Evolutionary conservation across 495 filamentous ascomycete genomes (phyloP).

Genomic region (Podospora pseudopauciseta): DNA sequence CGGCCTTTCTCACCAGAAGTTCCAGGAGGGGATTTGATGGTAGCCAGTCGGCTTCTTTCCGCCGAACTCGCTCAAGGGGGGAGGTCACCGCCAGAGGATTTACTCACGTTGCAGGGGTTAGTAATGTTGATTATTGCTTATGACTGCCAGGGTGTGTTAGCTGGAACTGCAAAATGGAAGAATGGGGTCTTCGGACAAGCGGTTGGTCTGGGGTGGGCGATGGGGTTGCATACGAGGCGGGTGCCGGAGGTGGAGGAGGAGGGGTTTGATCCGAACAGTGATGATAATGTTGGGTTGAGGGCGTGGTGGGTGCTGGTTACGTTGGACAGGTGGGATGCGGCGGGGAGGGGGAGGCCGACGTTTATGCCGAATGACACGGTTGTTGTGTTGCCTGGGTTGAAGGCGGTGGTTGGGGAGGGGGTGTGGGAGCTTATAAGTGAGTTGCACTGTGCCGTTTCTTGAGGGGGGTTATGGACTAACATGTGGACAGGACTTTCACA

Average conservation of each 20-base stretch:
- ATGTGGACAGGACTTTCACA: slow-evolving; percentile 34
- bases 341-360: slow-evolving; percentile 57
- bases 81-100: slow-evolving; percentile 46
- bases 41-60: slow-evolving; percentile 48
- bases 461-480: slow-evolving; percentile 19
- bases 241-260: slow-evolving; percentile 21
- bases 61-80: slow-evolving; percentile 52
- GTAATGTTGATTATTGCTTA: slow-evolving; percentile 59
- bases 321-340: slow-evolving; percentile 72
- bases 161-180: slow-evolving; percentile 31
- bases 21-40: slow-evolving; percentile 37
- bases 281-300: slow-evolving; percentile 64
- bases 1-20: slow-evolving; percentile 38
- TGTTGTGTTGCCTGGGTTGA: slow-evolving; percentile 60
- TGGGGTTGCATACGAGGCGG: slow-evolving; percentile 50
- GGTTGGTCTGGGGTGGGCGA: slow-evolving; percentile 54
- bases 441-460: slow-evolving; percentile 31
- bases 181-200: slow-evolving; percentile 52
- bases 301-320: slow-evolving; percentile 73
- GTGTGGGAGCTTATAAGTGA: slow-evolving; percentile 66
- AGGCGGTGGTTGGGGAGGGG: slow-evolving; percentile 59
- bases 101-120: slow-evolving; percentile 61
- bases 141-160: slow-evolving; percentile 45
- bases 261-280: slow-evolving; percentile 60
- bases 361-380: slow-evolving; percentile 60